Percentiles rank a stretch among this genome's conserved stretches.
Evolutionary conservation across 2,329 filamentous ascomycete species (phyloP).

Genomic region (Neonectria neomacrospora): DNA sequence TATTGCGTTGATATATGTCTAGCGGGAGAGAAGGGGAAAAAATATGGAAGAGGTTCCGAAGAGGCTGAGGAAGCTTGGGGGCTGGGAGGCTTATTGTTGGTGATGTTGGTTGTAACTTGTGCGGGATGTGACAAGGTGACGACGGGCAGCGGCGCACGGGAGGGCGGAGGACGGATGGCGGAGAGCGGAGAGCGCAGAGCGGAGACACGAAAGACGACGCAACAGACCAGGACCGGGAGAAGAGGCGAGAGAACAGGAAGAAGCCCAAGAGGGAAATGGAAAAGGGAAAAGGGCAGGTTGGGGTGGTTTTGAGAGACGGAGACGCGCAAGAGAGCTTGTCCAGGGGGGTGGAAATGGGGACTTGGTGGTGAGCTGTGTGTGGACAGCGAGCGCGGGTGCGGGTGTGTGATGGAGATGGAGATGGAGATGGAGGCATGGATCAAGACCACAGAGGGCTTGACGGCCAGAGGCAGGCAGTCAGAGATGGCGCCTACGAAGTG

Average conservation of each 20-base stretch:
- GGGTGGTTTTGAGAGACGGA: slow-evolving; percentile 43
- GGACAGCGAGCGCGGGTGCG: slow-evolving; percentile 29
- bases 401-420: slow-evolving; percentile 53
- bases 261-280: slow-evolving; percentile 42
- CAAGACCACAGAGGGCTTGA: slow-evolving; percentile 21
- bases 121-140: background rate
- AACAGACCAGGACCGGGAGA: slow-evolving; percentile 24
- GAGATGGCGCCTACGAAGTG: slow-evolving; percentile 57
- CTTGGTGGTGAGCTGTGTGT: slow-evolving; percentile 28
- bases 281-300: slow-evolving; percentile 43
- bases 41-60: slow-evolving; percentile 10
- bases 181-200: slow-evolving; percentile 17
- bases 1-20: slow-evolving; percentile 13
- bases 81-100: slow-evolving; percentile 32
- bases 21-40: slow-evolving; percentile 10
- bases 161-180: background rate
- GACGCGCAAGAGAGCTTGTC: slow-evolving; percentile 35
- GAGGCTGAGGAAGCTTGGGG: slow-evolving; percentile 29
- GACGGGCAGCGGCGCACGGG: slow-evolving; percentile 32
- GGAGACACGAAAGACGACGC: slow-evolving; percentile 23
- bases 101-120: slow-evolving; percentile 32
- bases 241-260: slow-evolving; percentile 38
- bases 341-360: slow-evolving; percentile 5
- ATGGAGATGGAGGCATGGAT: slow-evolving; percentile 34
- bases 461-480: slow-evolving; percentile 44